Evolutionary conservation across 768 basidiomycete species (phyloP).

Genomic region (Lactarius vividus): DNA sequence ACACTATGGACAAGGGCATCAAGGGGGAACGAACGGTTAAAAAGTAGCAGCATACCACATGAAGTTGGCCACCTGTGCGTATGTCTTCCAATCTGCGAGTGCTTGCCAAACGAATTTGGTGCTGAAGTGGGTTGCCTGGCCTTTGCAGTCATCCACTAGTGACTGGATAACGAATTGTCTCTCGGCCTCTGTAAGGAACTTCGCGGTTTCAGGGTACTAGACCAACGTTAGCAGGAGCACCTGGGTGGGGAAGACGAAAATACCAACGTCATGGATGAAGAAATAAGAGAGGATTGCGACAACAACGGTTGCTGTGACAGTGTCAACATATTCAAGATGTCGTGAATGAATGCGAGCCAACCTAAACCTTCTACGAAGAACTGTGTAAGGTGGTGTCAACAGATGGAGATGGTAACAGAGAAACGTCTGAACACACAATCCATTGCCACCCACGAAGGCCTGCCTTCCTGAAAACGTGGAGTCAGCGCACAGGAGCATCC

Average conservation of each 20-base stretch:
- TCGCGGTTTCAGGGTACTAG: slow-evolving; percentile 45
- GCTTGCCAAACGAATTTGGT: slow-evolving; percentile 38
- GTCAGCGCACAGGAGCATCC: neutral
- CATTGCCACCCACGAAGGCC: slow-evolving; percentile 45
- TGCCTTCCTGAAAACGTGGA: slow-evolving; percentile 26
- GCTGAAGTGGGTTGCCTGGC: slow-evolving; percentile 37
- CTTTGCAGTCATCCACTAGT: slow-evolving; percentile 32
- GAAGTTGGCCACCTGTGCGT: slow-evolving; percentile 37
- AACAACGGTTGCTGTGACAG: slow-evolving; percentile 32
- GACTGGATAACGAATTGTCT: slow-evolving; percentile 33
- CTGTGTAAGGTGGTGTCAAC: slow-evolving; percentile 28
- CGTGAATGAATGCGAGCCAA: slow-evolving; percentile 7
- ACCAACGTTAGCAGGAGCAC: neutral
- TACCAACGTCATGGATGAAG: slow-evolving; percentile 40
- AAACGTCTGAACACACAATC: slow-evolving; percentile 40
- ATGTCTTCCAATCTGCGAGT: slow-evolving; percentile 34
- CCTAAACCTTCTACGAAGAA: slow-evolving; percentile 48
- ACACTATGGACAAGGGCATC: slow-evolving; percentile 32
- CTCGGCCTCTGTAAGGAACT: slow-evolving; percentile 40
- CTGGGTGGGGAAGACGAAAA: neutral
- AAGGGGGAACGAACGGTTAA: neutral
- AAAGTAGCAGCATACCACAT: slow-evolving; percentile 32
- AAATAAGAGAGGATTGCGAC: slow-evolving; percentile 43
- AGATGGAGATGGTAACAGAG: neutral
- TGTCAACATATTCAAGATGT: neutral